phyloP scores from a whole-genome alignment of 371 early-diverging fungal species.

The Zychaea mexicana region DNA sequence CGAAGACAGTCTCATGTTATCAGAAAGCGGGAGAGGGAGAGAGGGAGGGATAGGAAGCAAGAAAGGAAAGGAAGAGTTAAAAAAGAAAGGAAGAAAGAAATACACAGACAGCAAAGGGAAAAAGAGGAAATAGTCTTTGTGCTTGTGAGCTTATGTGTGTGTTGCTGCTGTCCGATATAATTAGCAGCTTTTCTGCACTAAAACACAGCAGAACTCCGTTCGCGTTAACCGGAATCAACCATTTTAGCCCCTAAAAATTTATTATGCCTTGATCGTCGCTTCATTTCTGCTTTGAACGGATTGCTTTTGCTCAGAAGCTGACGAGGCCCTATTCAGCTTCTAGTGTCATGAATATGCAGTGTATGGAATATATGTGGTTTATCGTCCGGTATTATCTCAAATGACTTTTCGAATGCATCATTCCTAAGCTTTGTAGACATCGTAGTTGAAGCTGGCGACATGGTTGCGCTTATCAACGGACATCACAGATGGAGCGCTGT shows the following conservation, averaged over 20 bases:
- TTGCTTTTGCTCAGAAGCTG: too few relatives aligned
- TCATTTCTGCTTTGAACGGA: too few relatives aligned
- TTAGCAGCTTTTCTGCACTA: not conserved
- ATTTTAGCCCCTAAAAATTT: not conserved
- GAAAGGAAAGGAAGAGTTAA: not conserved
- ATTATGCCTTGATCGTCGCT: not conserved
- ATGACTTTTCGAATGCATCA: too few relatives aligned
- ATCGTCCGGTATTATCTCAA: too few relatives aligned
- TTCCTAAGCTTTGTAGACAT: too few relatives aligned
- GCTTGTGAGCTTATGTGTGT: not conserved
- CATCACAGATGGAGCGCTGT: too few relatives aligned
- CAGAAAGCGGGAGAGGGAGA: too few relatives aligned
- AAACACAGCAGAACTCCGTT: not conserved
- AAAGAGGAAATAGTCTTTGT: slow-evolving; percentile 1
- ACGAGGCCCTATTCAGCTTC: too few relatives aligned
- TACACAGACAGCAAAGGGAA: slow-evolving; percentile 3
- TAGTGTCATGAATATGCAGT: too few relatives aligned
- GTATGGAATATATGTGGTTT: too few relatives aligned
- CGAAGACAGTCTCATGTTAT: slow-evolving; percentile 23
- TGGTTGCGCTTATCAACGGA: too few relatives aligned
- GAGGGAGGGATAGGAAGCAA: not conserved
- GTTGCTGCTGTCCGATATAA: not conserved
- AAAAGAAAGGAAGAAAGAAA: slow-evolving; percentile 5
- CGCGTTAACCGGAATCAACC: not conserved
- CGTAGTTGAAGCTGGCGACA: too few relatives aligned